Evolutionary conservation across 129 eudicot genomes (phyloP).

Genomic region (carrot (Daucus carota)): DNA sequence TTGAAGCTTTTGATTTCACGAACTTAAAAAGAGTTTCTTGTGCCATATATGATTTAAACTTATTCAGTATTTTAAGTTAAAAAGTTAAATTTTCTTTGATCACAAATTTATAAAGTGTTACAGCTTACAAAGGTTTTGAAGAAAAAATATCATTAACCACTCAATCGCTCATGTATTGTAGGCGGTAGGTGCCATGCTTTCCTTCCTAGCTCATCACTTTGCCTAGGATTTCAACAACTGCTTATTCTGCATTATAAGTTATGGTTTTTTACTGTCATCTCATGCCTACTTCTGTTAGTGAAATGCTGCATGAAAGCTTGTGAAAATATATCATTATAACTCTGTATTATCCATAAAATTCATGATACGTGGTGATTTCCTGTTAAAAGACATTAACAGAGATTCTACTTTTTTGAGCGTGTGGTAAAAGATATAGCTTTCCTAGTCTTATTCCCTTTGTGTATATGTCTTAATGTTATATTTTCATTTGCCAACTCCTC

Average conservation of each 20-base stretch:
- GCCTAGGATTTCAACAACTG: neutral
- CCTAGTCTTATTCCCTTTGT: neutral
- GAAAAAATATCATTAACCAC: neutral
- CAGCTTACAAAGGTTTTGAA: neutral
- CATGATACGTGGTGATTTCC: neutral
- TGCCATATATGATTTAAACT: neutral
- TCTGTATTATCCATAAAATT: neutral
- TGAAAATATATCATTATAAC: neutral
- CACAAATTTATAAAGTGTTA: neutral
- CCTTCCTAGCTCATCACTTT: neutral
- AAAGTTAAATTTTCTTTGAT: neutral
- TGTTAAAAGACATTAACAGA: neutral
- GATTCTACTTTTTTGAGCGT: neutral
- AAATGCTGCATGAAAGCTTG: neutral
- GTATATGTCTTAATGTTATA: neutral
- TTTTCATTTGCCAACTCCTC: neutral
- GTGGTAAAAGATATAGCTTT: neutral
- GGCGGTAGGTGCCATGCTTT: neutral
- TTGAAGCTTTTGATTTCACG: neutral
- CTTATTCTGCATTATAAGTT: neutral
- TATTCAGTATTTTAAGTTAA: neutral
- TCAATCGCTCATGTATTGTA: no score
- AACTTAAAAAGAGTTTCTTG: neutral
- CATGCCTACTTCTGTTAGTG: neutral
- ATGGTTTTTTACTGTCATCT: neutral